phyloP scores from a whole-genome alignment of 106 monocot species.

The Alisma plantagoaquatica region DNA sequence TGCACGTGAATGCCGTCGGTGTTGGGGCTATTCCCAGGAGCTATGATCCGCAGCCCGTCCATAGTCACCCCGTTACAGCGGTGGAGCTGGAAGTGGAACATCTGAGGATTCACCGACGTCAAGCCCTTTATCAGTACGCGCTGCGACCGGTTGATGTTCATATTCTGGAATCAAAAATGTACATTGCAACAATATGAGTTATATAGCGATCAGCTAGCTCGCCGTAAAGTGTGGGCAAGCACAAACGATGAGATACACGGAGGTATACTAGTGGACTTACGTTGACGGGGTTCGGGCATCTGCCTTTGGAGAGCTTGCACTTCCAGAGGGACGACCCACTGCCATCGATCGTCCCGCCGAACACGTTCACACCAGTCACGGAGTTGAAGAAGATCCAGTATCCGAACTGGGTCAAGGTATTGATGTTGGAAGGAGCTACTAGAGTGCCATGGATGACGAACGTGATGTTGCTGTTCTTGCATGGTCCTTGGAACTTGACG shows the following conservation, averaged over 20 bases:
- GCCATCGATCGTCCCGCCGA: slow-evolving; percentile 37
- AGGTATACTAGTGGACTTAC: slow-evolving; percentile 9
- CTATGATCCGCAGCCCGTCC: slow-evolving; percentile 9
- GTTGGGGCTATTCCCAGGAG: slow-evolving; percentile 37
- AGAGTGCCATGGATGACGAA: slow-evolving; percentile 29
- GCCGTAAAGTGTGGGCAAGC: too few species aligned
- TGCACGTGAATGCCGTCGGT: slow-evolving; percentile 50
- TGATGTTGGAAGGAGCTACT: slow-evolving; percentile 16
- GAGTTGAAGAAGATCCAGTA: slow-evolving; percentile 30
- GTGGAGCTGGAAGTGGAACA: slow-evolving; percentile 28
- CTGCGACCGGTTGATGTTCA: background rate
- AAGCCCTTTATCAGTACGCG: slow-evolving; percentile 17
- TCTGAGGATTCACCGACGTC: slow-evolving; percentile 23
- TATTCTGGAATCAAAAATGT: background rate
- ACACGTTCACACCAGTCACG: slow-evolving; percentile 30
- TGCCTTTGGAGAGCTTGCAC: slow-evolving; percentile 15
- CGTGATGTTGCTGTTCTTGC: slow-evolving; percentile 16
- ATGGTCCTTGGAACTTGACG: slow-evolving; percentile 29
- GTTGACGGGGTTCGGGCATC: slow-evolving; percentile 21
- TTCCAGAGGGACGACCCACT: slow-evolving; percentile 27
- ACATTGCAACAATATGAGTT: background rate
- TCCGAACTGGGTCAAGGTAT: background rate
- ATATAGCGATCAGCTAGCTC: background rate
- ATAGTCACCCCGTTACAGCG: slow-evolving; percentile 17
- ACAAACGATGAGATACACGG: too few species aligned